Conservation (phyloP, 139 green algal genomes). For the Haematococcus lacustris region DNA sequence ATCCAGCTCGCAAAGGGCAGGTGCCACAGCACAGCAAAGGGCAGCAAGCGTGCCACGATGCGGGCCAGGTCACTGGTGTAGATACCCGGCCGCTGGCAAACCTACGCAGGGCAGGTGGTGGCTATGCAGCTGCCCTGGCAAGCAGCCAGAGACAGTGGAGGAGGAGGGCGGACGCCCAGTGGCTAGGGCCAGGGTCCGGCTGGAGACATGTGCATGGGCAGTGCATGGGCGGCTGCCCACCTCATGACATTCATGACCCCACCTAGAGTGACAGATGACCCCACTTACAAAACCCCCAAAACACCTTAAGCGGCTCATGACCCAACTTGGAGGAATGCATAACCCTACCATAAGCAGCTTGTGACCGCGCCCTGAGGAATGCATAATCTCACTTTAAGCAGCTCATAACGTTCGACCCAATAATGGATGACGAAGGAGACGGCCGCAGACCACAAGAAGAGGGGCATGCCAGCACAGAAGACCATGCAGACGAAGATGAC, state of each 20-base stretch:
- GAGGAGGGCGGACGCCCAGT: background rate
- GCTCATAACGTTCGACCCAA: conserved; percentile 47
- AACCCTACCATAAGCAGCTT: too few relatives aligned
- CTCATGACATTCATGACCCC: background rate
- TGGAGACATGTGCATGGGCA: background rate
- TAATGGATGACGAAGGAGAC: conserved; percentile 36
- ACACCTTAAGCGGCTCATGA: too few relatives aligned
- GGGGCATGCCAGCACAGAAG: conserved; percentile 35
- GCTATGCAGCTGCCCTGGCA: background rate
- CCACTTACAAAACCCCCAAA: too few relatives aligned
- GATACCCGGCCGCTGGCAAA: conserved; percentile 23
- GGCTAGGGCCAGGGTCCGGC: background rate
- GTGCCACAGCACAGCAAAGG: conserved; percentile 40
- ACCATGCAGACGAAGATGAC: conserved; percentile 43
- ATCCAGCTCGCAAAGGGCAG: conserved; percentile 39
- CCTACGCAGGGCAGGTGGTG: conserved; percentile 1
- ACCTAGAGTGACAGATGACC: too few relatives aligned
- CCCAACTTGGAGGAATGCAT: too few relatives aligned
- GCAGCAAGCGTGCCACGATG: conserved; percentile 25
- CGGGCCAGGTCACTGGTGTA: conserved; percentile 33
- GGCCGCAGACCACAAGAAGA: conserved; percentile 30
- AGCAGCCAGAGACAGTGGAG: too few relatives aligned
- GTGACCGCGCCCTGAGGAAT: background rate
- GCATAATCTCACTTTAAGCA: conserved; percentile 44
- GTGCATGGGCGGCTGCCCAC: background rate